These are phyloP conservation scores for Cryptococcus depauperatus DNA, from an alignment of 1,284 basidiomycete species.

Conservation along the genomic window DNA sequence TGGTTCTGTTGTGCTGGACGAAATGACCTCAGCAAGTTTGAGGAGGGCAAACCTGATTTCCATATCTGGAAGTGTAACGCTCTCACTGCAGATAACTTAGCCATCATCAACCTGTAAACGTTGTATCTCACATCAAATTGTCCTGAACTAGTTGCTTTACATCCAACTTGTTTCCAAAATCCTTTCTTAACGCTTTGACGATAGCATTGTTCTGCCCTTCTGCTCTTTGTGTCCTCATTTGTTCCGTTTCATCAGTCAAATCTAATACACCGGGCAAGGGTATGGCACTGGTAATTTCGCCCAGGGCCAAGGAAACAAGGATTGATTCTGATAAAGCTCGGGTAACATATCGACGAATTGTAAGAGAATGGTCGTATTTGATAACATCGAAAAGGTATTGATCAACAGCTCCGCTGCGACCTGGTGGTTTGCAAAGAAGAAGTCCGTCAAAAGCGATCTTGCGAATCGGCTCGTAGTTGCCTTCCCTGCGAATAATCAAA, in stretches of 20 bases:
- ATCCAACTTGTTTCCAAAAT: conserved; percentile 65
- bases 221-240: conserved; percentile 19
- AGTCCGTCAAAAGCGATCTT: conserved; percentile 88
- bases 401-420: conserved; percentile 53
- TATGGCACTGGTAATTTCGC: conserved; percentile 58
- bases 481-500: conserved; percentile 55
- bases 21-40: conserved; percentile 84
- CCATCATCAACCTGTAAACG: not conserved
- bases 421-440: conserved; percentile 66
- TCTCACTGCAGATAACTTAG: conserved; percentile 12
- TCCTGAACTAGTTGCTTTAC: conserved; percentile 52
- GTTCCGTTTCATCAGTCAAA: conserved; percentile 17
- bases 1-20: conserved; percentile 70
- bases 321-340: conserved; percentile 78
- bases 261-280: conserved; percentile 29
- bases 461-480: conserved; percentile 85
- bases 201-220: conserved; percentile 48
- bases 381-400: conserved; percentile 86
- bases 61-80: conserved; percentile 56
- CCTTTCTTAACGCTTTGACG: conserved; percentile 74
- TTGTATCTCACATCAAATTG: conserved; percentile 22
- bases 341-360: conserved; percentile 77
- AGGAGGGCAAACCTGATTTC: conserved; percentile 85
- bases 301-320: conserved; percentile 76
- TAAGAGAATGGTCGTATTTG: conserved; percentile 71